Evolutionary conservation across 1,139 yeast genomes (phyloP), one percentile per base, ranked within the genome.

Genomic region (Geotrichum australiense): DNA sequence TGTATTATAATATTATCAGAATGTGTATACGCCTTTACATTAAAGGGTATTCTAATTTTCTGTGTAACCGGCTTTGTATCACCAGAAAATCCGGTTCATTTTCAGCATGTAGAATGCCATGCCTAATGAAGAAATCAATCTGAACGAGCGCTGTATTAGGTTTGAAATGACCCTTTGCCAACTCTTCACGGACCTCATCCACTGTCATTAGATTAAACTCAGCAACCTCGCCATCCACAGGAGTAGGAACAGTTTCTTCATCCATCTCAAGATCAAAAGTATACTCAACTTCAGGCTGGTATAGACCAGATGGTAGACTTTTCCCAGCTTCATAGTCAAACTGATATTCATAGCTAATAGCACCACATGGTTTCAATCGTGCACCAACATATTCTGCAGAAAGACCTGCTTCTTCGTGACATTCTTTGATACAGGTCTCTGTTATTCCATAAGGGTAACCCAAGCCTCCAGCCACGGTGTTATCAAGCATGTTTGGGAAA

Each of bases 401-500:
- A n/a, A 91, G 62, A 0, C 95, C 94, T 0, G 96, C 98, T 57
- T 91, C 98, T 56, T 91, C 98, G 48, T 68, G 70, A 53, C 94
- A 79, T 58, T 91, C 98, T 57, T 91, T 91, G 16, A 84, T 53
- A 2, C 80, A 77, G 0, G 97, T 89, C 38, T 85, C 94, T 57
- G 69, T 66, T 2, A 80, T 64, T 0, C 91, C 87, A 51, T 76
- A 68, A 0, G 95, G 96, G 56, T 80, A 71, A 0, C 95, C 96
- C 16, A 91, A 58, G 0, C 98, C 98, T 1, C 98, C 98, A 0
- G 96, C 98, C 4, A 91, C 85, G 1, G 94, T 85, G 57, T 89
- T 91, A 59, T 91, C 98, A 34, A 87, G 70, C 84, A 77, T 81
- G 0, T 85, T 82, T 0, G 98, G 97, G 64, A 77, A 87, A 0